phyloP scores from a whole-genome alignment of 78 protist species.

The Isochrysis galbana region DNA sequence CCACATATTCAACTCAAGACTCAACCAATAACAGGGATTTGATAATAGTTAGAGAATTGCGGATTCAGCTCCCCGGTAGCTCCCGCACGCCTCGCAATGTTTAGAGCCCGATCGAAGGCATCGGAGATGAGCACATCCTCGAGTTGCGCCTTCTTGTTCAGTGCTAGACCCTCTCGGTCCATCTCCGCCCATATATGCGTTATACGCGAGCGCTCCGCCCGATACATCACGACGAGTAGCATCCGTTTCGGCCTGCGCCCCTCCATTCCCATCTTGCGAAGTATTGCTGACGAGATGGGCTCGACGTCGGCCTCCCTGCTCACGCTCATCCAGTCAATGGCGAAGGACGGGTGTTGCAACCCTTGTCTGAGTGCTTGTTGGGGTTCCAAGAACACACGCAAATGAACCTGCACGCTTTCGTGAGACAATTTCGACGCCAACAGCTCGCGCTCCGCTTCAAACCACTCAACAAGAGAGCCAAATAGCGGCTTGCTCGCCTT shows the following conservation, averaged over 20 bases:
- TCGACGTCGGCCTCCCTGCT: not conserved
- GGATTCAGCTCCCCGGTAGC: not conserved
- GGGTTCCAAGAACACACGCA: not conserved
- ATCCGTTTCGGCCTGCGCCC: not conserved
- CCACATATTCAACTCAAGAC: too few relatives aligned
- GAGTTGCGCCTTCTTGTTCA: not conserved
- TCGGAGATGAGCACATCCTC: constrained; percentile 7
- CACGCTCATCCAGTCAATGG: constrained; percentile 5
- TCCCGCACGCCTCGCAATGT: not conserved
- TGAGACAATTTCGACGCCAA: not conserved
- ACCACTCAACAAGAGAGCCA: not conserved
- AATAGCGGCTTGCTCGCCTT: not conserved
- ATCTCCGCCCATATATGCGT: not conserved
- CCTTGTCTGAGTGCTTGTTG: not conserved
- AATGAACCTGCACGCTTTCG: not conserved
- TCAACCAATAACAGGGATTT: not conserved
- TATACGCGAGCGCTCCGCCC: not conserved
- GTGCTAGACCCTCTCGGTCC: constrained; percentile 7
- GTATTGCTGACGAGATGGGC: not conserved
- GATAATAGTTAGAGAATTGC: not conserved
- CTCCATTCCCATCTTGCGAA: not conserved
- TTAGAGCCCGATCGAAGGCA: not conserved
- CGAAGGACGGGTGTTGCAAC: not conserved
- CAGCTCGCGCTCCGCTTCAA: not conserved
- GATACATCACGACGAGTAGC: not conserved